A percentile compares a stretch with the other conserved stretches of the same genome.
Evolutionary conservation across 352 stramenopile species (phyloP).

Genomic region (Globisporangium alternatum): DNA sequence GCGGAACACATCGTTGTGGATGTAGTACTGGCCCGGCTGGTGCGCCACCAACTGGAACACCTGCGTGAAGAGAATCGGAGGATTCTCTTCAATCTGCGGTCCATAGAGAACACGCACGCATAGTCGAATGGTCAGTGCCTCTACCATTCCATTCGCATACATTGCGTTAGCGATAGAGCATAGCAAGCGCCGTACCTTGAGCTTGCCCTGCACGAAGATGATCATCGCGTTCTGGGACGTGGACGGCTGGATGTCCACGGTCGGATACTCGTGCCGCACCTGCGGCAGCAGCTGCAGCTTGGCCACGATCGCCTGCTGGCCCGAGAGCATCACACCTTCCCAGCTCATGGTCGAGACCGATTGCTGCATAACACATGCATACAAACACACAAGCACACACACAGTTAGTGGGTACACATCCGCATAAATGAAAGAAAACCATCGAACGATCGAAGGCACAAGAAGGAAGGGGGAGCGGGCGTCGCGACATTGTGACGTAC

Average conservation of each 20-base stretch:
- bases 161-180: neutral
- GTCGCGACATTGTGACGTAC: conserved; percentile 34
- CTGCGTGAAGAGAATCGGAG: conserved; percentile 96
- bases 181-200: conserved; percentile 38
- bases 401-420: conserved; percentile 2
- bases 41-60: conserved; percentile 96
- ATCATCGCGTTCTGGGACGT: conserved; percentile 90
- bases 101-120: neutral
- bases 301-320: conserved; percentile 84
- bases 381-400: conserved; percentile 7
- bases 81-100: conserved; percentile 89
- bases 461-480: neutral
- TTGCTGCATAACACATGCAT: conserved; percentile 35
- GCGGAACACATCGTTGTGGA: conserved; percentile 98
- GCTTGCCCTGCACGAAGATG: conserved; percentile 94
- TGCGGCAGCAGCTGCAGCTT: conserved; percentile 81
- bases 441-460: neutral
- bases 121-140: neutral
- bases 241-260: conserved; percentile 92
- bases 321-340: conserved; percentile 63
- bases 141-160: neutral
- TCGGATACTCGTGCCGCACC: conserved; percentile 83
- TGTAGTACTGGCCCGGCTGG: conserved; percentile 93
- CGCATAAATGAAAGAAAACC: neutral
- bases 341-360: conserved; percentile 75